Percentiles rank a stretch among this genome's conserved stretches.
Evolutionary conservation across 1,284 basidiomycete genomes (phyloP).

Genomic region (Puccinia novopanici): DNA sequence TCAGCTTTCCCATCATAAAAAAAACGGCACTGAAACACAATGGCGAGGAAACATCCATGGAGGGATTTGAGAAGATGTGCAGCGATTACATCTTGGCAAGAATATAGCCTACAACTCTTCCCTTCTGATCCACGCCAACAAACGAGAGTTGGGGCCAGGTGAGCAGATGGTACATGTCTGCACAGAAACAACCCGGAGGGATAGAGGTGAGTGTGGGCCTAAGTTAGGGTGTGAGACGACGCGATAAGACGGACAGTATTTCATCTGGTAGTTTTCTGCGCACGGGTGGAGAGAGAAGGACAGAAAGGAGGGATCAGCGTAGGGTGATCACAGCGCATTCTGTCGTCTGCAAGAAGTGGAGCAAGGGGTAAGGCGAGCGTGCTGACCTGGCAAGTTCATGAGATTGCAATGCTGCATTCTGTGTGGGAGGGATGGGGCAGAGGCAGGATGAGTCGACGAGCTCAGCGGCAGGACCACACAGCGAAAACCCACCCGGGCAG

Average conservation of each 20-base stretch:
- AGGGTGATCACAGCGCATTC: too few relatives aligned
- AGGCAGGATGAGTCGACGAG: not conserved
- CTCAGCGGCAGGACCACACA: not conserved
- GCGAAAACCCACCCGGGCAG: constrained; percentile 14
- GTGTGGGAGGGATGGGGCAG: too few relatives aligned
- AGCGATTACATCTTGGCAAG: constrained; percentile 75
- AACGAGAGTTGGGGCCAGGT: constrained; percentile 94
- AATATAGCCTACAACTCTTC: constrained; percentile 89
- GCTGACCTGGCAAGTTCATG: constrained; percentile 44
- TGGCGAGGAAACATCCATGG: too few relatives aligned
- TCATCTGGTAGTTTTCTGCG: constrained; percentile 44
- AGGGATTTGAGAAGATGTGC: not conserved
- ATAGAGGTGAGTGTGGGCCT: not conserved
- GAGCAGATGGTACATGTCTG: constrained; percentile 83
- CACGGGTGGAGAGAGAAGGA: not conserved
- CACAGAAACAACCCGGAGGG: not conserved
- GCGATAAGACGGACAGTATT: constrained; percentile 21
- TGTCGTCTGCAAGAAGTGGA: too few relatives aligned
- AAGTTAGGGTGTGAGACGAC: not conserved
- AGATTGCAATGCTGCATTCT: constrained; percentile 49
- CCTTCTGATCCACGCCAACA: constrained; percentile 85
- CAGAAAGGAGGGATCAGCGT: not conserved
- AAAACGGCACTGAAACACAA: not conserved
- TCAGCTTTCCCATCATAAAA: not conserved
- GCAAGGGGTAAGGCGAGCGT: too few relatives aligned